Base-by-base conservation (phyloP, 257 asterid genomes). In the Penstemon barbatus region DNA sequence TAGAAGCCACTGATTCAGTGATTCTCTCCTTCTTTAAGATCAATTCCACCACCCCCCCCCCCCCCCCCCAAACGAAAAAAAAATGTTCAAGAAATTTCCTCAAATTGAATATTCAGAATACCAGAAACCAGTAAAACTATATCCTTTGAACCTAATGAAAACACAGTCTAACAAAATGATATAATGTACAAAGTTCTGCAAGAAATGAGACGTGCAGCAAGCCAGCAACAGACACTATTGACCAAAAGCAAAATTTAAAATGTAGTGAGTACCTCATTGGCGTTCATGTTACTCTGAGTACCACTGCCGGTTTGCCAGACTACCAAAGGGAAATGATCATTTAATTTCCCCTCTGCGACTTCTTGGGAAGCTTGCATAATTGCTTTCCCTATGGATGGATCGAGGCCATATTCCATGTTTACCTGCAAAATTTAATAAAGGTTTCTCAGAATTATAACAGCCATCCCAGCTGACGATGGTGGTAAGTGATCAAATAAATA, bases 301-400 rank as follows among this genome's bases (percentile, higher is more conserved):
- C 97, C 99, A 76, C 97, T 91, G 62, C 99, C 97, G 75, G 99
- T 94, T 81, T 91, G 97, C 99, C 99, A 94, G 77, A 94, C 91
- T 74, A 94, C 97, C 91, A 91, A 77, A 1, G 97, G 99, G 37
- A 94, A 94, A 82, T 94, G 97, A 71, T 94, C 95, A 49, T 89
- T 91, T 74, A 91, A 69, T 79, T 91, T 89, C 64, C 99, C 97
- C 74, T 91, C 96, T 13, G 97, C 96, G 61, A 94, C 99, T 83
- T 94, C 99, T 78, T 94, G 91, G 5, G 99, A 96, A 44, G 99
- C 97, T 82, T 89, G 90, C 96, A 94, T 91, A 39, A 94, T 72
- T 59, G 97, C 97, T 76, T 89, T 94, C 66, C 97, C 99, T 36
- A 87, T 89, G 77, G 89, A 63, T 45, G 96, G 97, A 63, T 94